Conservation (phyloP, 208 protist genomes). For the Leishmania martiniquensis region DNA sequence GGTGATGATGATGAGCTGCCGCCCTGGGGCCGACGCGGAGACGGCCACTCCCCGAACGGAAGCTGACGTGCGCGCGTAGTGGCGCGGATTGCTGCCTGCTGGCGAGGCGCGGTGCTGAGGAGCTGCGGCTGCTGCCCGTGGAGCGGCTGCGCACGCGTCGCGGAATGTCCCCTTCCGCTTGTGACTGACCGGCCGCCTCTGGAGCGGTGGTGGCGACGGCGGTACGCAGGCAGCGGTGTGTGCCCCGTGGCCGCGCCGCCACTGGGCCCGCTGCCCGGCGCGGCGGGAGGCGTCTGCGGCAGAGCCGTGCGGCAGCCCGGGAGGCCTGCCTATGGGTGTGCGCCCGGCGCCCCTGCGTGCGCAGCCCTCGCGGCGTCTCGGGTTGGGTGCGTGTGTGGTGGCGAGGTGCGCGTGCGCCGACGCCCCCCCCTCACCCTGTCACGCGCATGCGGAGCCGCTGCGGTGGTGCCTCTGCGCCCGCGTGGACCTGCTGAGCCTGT, state of each 20-base stretch:
- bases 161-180: neutral
- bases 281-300: conserved; percentile 23
- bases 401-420: too few relatives aligned
- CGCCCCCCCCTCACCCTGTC: too few relatives aligned
- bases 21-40: too few relatives aligned
- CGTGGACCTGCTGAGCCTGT: neutral
- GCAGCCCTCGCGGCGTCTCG: too few relatives aligned
- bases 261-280: conserved; percentile 9
- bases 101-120: neutral
- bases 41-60: too few relatives aligned
- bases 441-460: neutral
- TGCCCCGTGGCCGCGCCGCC: conserved; percentile 4
- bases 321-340: conserved; percentile 58
- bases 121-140: too few relatives aligned
- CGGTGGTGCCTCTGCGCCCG: neutral
- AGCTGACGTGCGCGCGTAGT: neutral
- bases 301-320: conserved; percentile 48
- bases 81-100: neutral
- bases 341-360: conserved; percentile 35
- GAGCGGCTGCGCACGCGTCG: neutral
- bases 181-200: neutral
- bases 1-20: too few relatives aligned
- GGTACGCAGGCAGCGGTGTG: neutral
- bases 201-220: neutral
- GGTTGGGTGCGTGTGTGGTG: too few relatives aligned